Conservation (phyloP, 345 rosid species). For the Erysimum cheiranthoides region DNA sequence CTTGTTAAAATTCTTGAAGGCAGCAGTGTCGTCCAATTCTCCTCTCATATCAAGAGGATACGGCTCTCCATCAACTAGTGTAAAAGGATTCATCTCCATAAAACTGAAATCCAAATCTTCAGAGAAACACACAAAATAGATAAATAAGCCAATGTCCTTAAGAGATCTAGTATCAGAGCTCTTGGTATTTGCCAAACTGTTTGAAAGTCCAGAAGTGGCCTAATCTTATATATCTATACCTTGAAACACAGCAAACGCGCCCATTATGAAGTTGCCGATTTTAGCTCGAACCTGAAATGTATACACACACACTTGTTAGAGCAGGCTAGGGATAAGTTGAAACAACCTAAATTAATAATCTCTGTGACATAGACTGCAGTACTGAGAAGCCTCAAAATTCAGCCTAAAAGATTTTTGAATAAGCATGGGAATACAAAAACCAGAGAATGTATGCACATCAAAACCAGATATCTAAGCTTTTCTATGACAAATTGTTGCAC, state of each 20-base stretch:
- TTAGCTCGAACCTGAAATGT: slow-evolving; percentile 70
- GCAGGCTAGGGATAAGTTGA: slow-evolving; percentile 13
- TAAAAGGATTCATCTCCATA: slow-evolving; percentile 95
- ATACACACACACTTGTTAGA: slow-evolving; percentile 15
- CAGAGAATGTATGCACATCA: slow-evolving; percentile 2
- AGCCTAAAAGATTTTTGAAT: background rate
- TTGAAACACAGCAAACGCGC: slow-evolving; percentile 81
- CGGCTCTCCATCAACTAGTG: slow-evolving; percentile 84
- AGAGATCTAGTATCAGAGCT: slow-evolving; percentile 6
- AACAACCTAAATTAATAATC: background rate
- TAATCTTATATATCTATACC: slow-evolving; percentile 53
- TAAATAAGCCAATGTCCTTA: background rate
- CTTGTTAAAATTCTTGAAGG: slow-evolving; percentile 96
- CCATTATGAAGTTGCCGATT: slow-evolving; percentile 77
- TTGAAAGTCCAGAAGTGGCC: slow-evolving; percentile 16
- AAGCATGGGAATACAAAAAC: background rate
- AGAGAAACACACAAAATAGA: slow-evolving; percentile 12
- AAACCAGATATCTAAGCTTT: background rate
- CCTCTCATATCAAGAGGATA: slow-evolving; percentile 99
- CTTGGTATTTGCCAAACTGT: slow-evolving; percentile 11
- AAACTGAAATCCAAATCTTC: slow-evolving; percentile 94
- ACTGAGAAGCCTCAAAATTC: background rate
- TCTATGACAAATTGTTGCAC: background rate
- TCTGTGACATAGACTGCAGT: background rate
- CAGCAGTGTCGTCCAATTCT: slow-evolving; percentile 94